Percentiles rank a stretch among this genome's conserved stretches.
phyloP scores from a whole-genome alignment of 2,329 filamentous ascomycete species.

The Cladorrhinum sp. region DNA sequence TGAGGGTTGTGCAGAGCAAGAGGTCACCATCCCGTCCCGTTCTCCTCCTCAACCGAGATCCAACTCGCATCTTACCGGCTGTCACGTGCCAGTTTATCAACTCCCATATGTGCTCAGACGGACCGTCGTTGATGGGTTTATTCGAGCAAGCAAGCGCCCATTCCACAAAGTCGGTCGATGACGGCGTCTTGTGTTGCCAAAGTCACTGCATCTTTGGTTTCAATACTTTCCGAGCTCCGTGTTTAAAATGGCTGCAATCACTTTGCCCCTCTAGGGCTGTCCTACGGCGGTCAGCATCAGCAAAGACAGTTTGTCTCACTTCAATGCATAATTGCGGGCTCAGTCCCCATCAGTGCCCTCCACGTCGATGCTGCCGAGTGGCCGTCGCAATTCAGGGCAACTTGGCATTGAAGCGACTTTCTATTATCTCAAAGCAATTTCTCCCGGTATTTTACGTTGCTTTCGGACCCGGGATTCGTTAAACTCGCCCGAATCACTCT shows the following conservation, averaged over 20 bases:
- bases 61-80: background rate
- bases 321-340: background rate
- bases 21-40: background rate
- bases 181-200: background rate
- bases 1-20: background rate
- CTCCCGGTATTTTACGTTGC: background rate
- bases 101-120: background rate
- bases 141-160: background rate
- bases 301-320: constrained; percentile 8
- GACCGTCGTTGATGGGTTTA: background rate
- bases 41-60: background rate
- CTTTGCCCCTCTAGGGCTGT: background rate
- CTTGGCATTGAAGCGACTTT: too few species aligned
- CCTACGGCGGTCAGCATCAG: constrained; percentile 9
- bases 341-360: background rate
- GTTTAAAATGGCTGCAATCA: background rate
- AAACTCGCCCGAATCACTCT: background rate
- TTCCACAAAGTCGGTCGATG: background rate
- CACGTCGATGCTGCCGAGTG: background rate
- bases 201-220: background rate
- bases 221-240: constrained; percentile 6
- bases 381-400: too few species aligned
- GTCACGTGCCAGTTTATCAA: background rate
- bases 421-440: background rate
- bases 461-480: background rate